Base-by-base conservation (phyloP, 441 rosid genomes). In the Flueggea neowawraea region DNA sequence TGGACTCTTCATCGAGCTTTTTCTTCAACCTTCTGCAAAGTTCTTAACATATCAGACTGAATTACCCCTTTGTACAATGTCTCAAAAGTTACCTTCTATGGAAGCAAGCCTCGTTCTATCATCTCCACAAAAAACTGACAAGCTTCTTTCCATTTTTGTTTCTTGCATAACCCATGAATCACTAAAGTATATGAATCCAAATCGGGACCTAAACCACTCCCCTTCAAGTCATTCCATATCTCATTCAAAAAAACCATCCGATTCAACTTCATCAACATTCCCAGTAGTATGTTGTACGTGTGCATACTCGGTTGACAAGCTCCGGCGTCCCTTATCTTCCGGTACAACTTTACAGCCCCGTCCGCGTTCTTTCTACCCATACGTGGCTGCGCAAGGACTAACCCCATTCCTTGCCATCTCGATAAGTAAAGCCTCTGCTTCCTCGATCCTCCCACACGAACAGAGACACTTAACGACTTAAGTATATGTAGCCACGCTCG, bases 101-200 rank as follows among this genome's bases (percentile, higher is more conserved):
- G 97, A 63, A 94, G 93, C 60, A 83, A 73, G 31, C 99, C 99
- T 53, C 60, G 85, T 80, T 94, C 97, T 45, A 89, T 89, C 97
- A 94, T 94, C 80, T 94, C 96, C 48, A 89, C 96, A 53, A 94
- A 94, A 39, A 65, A 80, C 52, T 70, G 78, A 72, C 97, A 91
- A 43, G 99, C 96, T 64, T 86, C 89, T 56, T 66, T 87, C 94
- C 96, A 91, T 64, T 80, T 84, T 39, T 75, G 78, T 67, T 82
- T 89, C 59, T 73, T 78, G 41, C 97, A 89, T 57, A 91, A 45
- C 49, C 85, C 94, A 60, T 84, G 96, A 64, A 91, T 78, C 80
- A 91, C 68, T 43, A 73, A 50, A 12, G 97, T 89, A 58, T 89
- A 89, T 1, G 97, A 87, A 76, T 91, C 96, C 77, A 89, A 82